Evolutionary conservation across 202 grass and related monocot genomes (phyloP).

Genomic region (Saccharum hybrid): DNA sequence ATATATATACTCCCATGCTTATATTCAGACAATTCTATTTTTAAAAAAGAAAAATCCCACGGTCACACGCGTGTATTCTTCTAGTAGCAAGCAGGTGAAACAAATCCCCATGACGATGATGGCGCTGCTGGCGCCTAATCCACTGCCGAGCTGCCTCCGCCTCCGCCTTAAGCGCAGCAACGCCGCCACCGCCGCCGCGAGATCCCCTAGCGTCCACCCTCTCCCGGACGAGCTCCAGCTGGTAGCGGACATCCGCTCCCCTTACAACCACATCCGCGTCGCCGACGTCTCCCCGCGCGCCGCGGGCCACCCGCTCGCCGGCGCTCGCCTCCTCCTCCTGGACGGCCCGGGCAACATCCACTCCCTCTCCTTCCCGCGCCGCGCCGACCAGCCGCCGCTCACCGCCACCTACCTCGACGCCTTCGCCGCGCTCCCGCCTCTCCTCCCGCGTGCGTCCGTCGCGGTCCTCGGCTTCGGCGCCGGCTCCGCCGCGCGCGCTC

Average conservation of each 20-base stretch:
- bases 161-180: constrained; percentile 22
- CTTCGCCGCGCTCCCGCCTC: constrained; percentile 68
- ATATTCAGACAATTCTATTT: no score
- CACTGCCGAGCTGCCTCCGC: constrained; percentile 25
- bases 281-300: constrained; percentile 69
- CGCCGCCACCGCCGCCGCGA: constrained; percentile 18
- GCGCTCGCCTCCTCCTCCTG: constrained; percentile 82
- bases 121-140: constrained; percentile 21
- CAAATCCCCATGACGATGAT: neutral
- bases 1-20: no score
- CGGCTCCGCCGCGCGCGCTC: constrained; percentile 61
- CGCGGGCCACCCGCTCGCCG: constrained; percentile 65
- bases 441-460: constrained; percentile 61
- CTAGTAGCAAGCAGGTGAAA: neutral
- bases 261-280: constrained; percentile 81
- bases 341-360: constrained; percentile 83
- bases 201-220: constrained; percentile 11
- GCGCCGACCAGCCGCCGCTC: constrained; percentile 48
- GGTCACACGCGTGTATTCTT: no score
- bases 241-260: constrained; percentile 64
- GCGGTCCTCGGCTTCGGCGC: constrained; percentile 82
- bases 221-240: constrained; percentile 66
- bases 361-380: constrained; percentile 57
- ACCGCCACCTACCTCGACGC: constrained; percentile 73
- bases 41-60: no score